These are phyloP conservation scores for Cucurbita maxima DNA, from an alignment of 306 rosid genomes.

Conservation along the genomic window DNA sequence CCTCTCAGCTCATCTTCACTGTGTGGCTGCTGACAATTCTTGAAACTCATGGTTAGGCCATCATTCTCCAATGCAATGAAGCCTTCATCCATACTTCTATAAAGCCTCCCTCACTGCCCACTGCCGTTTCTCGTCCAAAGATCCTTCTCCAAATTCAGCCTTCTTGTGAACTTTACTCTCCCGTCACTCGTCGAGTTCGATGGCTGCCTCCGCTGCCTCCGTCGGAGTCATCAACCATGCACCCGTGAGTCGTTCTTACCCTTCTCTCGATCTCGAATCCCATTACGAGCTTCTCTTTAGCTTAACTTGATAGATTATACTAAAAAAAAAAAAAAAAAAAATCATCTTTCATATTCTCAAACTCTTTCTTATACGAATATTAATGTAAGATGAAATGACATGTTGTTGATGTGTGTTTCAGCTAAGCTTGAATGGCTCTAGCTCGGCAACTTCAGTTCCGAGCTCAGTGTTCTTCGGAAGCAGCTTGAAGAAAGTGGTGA, in stretches of 20 bases:
- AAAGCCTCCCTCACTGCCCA: conserved; percentile 25
- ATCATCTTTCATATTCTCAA: too few relatives aligned
- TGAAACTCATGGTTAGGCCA: conserved; percentile 23
- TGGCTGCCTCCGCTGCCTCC: conserved; percentile 82
- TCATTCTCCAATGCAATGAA: conserved; percentile 7
- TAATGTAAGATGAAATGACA: too few relatives aligned
- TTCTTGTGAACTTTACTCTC: neutral
- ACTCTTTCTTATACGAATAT: too few relatives aligned
- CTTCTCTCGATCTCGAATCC: neutral
- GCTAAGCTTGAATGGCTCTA: conserved; percentile 57
- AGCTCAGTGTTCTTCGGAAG: conserved; percentile 61
- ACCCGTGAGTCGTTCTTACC: conserved; percentile 26
- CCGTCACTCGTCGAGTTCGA: neutral
- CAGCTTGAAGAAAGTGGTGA: conserved; percentile 59
- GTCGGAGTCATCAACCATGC: conserved; percentile 53
- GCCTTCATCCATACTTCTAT: conserved; percentile 12
- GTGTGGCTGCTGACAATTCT: conserved; percentile 44
- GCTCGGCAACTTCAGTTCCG: conserved; percentile 33
- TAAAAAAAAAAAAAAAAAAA: too few relatives aligned
- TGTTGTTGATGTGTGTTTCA: conserved; percentile 3
- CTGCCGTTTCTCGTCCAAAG: neutral
- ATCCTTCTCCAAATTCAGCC: neutral
- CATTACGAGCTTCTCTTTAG: neutral
- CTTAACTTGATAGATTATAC: neutral
- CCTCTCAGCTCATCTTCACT: conserved; percentile 35